phyloP scores from a whole-genome alignment of 2,329 filamentous ascomycete genomes.

The Tolypocladium paradoxum region DNA sequence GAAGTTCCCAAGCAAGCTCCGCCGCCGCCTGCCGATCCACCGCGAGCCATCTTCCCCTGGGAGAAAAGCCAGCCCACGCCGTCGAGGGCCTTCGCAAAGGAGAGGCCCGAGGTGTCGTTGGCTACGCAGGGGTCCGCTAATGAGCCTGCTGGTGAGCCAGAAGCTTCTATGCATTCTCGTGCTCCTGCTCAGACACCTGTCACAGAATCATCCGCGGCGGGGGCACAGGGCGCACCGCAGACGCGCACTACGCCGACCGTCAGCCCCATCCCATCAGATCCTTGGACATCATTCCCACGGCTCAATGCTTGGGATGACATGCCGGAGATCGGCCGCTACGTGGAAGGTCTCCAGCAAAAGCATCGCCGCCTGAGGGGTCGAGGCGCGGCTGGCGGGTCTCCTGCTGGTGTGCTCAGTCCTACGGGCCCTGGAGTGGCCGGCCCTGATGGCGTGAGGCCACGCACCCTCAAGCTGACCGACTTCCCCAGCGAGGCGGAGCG shows the following conservation, averaged over 20 bases:
- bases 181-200: conserved; percentile 22
- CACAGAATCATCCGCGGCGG: conserved; percentile 20
- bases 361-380: conserved; percentile 31
- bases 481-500: conserved; percentile 76
- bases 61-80: conserved; percentile 56
- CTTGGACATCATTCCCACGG: conserved; percentile 64
- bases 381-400: conserved; percentile 5
- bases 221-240: conserved; percentile 25
- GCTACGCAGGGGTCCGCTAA: neutral
- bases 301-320: conserved; percentile 91
- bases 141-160: conserved; percentile 14
- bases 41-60: conserved; percentile 81
- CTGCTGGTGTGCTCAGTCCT: conserved; percentile 1
- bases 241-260: conserved; percentile 40
- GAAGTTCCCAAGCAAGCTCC: conserved; percentile 59
- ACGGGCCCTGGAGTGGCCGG: neutral
- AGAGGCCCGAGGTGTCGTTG: conserved; percentile 5
- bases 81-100: conserved; percentile 47
- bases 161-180: conserved; percentile 8
- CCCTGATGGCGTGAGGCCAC: conserved; percentile 10
- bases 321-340: conserved; percentile 78
- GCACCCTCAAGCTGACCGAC: conserved; percentile 64
- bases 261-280: conserved; percentile 37
- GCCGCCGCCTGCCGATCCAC: conserved; percentile 40
- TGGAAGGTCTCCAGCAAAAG: conserved; percentile 59